Base-by-base conservation (phyloP, 768 basidiomycete species). In the Tremella fuciformis region DNA sequence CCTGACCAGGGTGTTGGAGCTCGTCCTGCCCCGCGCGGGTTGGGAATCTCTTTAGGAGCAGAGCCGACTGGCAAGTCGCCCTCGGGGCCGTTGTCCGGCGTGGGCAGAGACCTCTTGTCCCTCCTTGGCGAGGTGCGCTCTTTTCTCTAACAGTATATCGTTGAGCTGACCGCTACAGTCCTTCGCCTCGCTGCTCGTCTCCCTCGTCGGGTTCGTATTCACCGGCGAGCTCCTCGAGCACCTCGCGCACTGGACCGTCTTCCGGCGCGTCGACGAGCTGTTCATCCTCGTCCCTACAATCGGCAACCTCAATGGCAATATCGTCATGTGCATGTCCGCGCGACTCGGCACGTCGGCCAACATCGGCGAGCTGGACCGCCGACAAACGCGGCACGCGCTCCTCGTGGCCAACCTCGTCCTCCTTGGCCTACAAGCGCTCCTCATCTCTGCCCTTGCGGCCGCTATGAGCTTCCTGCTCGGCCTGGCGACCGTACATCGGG, bases 251-350 rank as follows among this genome's bases (percentile, higher is more conserved):
- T 98, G 92, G 92, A 82, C 80, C 62, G 91, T 93, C 29, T 92
- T 99, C 84, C 81, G 81, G 49, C 83, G 88, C 41, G 85, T 97
- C 49, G 88, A 97, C 80, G 92, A 98, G 74, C 85, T 98, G 55
- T 91, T 98, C 66, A 91, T 98, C 82, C 89, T 98, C 53, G 86
- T 97, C 2, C 93, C 94, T 11, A 91, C 93, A 60, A 80, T 98
- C 18, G 73, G 73, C 63, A 98, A 98, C 67, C 84, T 99, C 57
- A 97, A 96, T 70, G 96, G 94, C n/a, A 80, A 99, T 71, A 83
- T 98, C 38, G 96, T 98, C 77, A 98, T 98, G 94, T 97, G 96
- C 64, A 85, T 99, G 7, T 93, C 92, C 2, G 91, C 96, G 0
- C 84, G 94, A 13, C 82, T 99, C n/a, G 88, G 89, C 1, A 99